phyloP scores from a whole-genome alignment of 1,139 yeast genomes.

The Arxiozyma slooffiae region DNA sequence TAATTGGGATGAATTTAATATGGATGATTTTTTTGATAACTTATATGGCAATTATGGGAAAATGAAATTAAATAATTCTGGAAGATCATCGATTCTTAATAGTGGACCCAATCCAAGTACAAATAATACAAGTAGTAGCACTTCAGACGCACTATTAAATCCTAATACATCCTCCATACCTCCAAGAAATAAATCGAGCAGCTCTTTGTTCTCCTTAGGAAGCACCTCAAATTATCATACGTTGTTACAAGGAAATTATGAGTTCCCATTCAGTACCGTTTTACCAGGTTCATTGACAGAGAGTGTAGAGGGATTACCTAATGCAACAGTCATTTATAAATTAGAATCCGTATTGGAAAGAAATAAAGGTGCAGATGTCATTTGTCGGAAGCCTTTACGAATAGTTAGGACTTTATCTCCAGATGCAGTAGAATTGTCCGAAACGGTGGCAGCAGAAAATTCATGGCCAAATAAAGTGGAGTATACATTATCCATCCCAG shows the following conservation, averaged over 20 bases:
- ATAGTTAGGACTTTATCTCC: conserved; percentile 83
- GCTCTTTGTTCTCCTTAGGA: conserved; percentile 28
- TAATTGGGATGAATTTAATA: conserved; percentile 9
- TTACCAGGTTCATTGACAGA: conserved; percentile 82
- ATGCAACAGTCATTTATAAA: conserved; percentile 69
- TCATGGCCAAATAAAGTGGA: conserved; percentile 95
- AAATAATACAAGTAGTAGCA: conserved; percentile 7
- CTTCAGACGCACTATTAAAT: conserved; percentile 9
- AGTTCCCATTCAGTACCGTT: conserved; percentile 77
- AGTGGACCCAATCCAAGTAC: not conserved
- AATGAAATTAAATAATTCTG: conserved; percentile 10
- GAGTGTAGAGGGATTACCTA: conserved; percentile 83
- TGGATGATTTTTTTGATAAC: conserved; percentile 26
- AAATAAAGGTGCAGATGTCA: conserved; percentile 57
- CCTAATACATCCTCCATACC: conserved; percentile 11
- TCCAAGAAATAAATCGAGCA: conserved; percentile 24
- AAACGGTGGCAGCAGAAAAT: conserved; percentile 88
- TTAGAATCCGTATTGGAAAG: conserved; percentile 75
- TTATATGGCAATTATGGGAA: conserved; percentile 18
- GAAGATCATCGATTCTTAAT: conserved; percentile 14
- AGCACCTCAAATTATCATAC: conserved; percentile 28
- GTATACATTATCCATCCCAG: conserved; percentile 76
- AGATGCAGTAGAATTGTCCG: conserved; percentile 79
- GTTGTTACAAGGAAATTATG: conserved; percentile 70
- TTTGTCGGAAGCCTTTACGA: conserved; percentile 64